Base-by-base conservation (phyloP, 495 filamentous ascomycete species). In the Xylaria sp. region DNA sequence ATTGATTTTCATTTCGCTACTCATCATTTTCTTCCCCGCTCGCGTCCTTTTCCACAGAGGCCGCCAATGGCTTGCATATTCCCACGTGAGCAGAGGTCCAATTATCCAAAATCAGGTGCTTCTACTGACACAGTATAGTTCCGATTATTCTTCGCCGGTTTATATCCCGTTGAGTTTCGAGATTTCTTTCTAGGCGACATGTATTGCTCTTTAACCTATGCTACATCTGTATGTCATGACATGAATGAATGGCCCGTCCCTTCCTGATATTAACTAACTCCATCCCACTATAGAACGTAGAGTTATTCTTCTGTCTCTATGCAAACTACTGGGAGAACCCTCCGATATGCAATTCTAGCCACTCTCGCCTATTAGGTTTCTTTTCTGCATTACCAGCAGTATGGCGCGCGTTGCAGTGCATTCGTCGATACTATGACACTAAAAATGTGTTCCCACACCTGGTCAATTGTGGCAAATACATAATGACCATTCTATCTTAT, bases 161-260 rank as follows among this genome's bases (percentile, higher is more conserved):
- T 96, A 14, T 97, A 94, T 79, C 94, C 92, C 12, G 96, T 99
- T 24, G 96, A 98, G 78, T 99, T 98, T 77, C 89, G 94, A 69
- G 96, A 99, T 78, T 98, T 99, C 82, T 99, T 97, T 80, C 86
- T 98, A 0, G 96, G 96, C 19, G 96, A 99, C 77, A 98, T 98
- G 87, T 97, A 93, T 77, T 98, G 96, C 78, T 98, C 96, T 6
- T 87, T 94, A 64, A 96, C 94, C 9, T 98, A 99, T 80, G 85
- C 90, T 37, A 92, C 93, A 77, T 91, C 93, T 31, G 93, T 97
- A 86, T 85, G 93, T 89, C 7, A 1, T 31, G 24, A 29, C 21
- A 31, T 31, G 2, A 17, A 14, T 61, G 24, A 29, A 44, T 33
- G 9, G 21, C 12, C 43, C 14, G n/a, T 17, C 5, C 7, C 5